Conservation (phyloP, 2,329 filamentous ascomycete genomes). For the Xylariomycetidae sp. region DNA sequence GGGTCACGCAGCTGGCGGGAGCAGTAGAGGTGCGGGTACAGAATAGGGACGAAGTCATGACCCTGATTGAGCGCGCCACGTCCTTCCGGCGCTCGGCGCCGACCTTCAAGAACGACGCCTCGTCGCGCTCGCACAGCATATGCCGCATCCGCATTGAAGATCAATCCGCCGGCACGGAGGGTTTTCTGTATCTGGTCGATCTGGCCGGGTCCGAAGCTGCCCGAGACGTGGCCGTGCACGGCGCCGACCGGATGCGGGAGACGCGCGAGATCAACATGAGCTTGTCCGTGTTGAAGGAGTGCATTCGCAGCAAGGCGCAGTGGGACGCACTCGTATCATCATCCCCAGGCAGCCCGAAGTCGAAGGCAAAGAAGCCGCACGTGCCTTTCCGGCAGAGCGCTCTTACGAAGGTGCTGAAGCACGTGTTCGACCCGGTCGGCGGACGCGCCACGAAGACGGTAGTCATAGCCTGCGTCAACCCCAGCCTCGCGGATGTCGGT, state of each 20-base stretch:
- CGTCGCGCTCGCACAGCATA: slow-evolving; percentile 44
- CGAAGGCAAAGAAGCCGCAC: slow-evolving; percentile 28
- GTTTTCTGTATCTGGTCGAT: slow-evolving; percentile 40
- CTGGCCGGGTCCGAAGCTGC: slow-evolving; percentile 40
- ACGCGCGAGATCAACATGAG: slow-evolving; percentile 44
- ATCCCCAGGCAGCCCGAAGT: slow-evolving; percentile 4
- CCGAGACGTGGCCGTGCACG: slow-evolving; percentile 35
- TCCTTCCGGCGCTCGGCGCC: slow-evolving; percentile 36
- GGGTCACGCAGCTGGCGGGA: slow-evolving; percentile 39
- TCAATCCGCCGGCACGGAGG: slow-evolving; percentile 26
- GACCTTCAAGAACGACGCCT: slow-evolving; percentile 41
- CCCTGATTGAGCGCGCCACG: slow-evolving; percentile 32
- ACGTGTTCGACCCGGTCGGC: slow-evolving; percentile 41
- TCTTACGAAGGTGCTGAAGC: slow-evolving; percentile 44
- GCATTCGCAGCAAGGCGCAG: slow-evolving; percentile 41
- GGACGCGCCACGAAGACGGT: slow-evolving; percentile 37
- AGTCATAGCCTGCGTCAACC: slow-evolving; percentile 44
- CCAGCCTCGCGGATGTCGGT: slow-evolving; percentile 37
- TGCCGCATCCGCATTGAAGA: slow-evolving; percentile 38
- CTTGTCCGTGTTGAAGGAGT: slow-evolving; percentile 47
- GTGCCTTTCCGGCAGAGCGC: slow-evolving; percentile 43
- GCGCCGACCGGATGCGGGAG: slow-evolving; percentile 40
- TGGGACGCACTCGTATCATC: slow-evolving; percentile 24
- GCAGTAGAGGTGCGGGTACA: slow-evolving; percentile 33
- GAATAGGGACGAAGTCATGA: slow-evolving; percentile 23